These are phyloP conservation scores for Mrakia gelida DNA, from an alignment of 768 basidiomycete species.

Conservation along the genomic window DNA sequence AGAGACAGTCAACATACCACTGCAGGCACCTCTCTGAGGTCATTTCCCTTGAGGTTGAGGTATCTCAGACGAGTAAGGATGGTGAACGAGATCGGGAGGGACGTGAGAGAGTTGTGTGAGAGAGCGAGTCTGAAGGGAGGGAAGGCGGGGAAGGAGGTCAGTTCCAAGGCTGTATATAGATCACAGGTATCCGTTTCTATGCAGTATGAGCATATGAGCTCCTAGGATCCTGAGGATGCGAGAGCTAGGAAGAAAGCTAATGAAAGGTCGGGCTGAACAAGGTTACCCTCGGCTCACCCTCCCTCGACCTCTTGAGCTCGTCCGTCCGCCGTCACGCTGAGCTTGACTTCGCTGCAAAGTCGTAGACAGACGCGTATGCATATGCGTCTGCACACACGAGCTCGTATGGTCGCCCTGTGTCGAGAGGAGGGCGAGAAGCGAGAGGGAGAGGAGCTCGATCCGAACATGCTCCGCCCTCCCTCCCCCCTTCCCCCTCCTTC, in stretches of 20 bases:
- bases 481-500: too few species aligned
- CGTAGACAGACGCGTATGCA: too few species aligned
- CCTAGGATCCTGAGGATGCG: background rate
- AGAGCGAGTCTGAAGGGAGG: slow-evolving; percentile 65
- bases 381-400: too few species aligned
- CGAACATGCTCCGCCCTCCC: too few species aligned
- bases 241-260: background rate
- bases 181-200: background rate
- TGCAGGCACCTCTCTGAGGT: slow-evolving; percentile 73
- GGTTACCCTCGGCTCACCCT: too few species aligned
- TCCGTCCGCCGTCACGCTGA: background rate
- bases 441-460: too few species aligned
- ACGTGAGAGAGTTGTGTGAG: slow-evolving; percentile 73
- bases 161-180: background rate
- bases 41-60: slow-evolving; percentile 55
- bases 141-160: too few species aligned
- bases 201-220: too few species aligned
- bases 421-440: too few species aligned
- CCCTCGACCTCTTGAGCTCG: background rate
- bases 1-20: slow-evolving; percentile 58
- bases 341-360: background rate
- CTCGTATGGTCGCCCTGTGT: too few species aligned
- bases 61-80: slow-evolving; percentile 42
- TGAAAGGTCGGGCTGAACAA: background rate
- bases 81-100: slow-evolving; percentile 56